Conservation (phyloP, 23 red algal genomes). For the Gracilaria gracilis region DNA sequence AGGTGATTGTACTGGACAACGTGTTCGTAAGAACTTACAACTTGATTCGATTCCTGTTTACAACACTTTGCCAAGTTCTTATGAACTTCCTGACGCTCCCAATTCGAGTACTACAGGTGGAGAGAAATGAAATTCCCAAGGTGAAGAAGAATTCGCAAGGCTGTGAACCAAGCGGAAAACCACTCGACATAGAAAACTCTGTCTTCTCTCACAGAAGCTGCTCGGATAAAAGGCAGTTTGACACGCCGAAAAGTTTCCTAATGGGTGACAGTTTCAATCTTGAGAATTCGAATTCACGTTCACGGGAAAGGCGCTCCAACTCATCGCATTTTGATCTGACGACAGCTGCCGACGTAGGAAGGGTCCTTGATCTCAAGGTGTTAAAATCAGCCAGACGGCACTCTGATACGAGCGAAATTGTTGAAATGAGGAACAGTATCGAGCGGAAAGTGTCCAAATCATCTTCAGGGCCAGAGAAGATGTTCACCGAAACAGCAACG, state of each 20-base stretch:
- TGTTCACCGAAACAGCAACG: not conserved
- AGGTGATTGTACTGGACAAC: not conserved
- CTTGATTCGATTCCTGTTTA: not conserved
- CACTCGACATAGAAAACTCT: not conserved
- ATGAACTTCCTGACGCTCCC: not conserved
- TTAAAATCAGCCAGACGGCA: not conserved
- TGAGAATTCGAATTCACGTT: not conserved
- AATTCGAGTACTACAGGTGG: not conserved
- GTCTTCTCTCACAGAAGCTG: not conserved
- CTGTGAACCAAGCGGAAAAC: not conserved
- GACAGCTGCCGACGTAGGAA: not conserved
- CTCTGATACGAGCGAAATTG: not conserved
- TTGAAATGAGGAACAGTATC: not conserved
- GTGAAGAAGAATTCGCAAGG: not conserved
- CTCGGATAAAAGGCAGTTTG: not conserved
- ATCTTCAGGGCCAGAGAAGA: not conserved
- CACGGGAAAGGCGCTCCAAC: too few relatives aligned
- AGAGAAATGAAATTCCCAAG: not conserved
- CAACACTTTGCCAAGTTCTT: not conserved
- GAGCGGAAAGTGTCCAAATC: not conserved
- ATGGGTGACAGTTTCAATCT: not conserved
- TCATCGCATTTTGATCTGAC: not conserved
- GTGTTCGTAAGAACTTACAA: not conserved
- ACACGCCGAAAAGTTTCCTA: not conserved
- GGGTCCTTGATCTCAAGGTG: too few relatives aligned